Evolutionary conservation across 2,329 filamentous ascomycete species (phyloP).

Genomic region (Cladosporium velox): DNA sequence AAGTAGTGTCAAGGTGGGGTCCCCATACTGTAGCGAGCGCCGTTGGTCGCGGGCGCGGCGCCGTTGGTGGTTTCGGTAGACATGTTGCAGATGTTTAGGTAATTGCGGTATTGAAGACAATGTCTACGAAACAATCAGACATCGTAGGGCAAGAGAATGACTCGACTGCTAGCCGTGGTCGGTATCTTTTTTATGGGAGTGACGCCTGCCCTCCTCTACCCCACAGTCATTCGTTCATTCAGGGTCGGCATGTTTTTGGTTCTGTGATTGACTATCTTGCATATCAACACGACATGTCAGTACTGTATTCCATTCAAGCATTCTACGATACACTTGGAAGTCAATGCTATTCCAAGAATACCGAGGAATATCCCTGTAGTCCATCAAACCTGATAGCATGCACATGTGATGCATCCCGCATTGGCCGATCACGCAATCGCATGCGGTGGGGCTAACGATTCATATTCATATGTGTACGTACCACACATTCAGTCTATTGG

Average conservation of each 20-base stretch:
- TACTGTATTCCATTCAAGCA: neutral
- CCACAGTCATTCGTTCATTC: neutral
- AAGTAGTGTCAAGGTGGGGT: neutral
- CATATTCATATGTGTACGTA: neutral
- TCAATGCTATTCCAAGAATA: neutral
- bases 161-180: neutral
- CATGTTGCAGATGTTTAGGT: constrained; percentile 7
- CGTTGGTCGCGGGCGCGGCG: constrained; percentile 1
- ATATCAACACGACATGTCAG: neutral
- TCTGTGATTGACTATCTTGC: neutral
- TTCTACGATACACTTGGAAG: neutral
- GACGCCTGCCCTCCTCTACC: constrained; percentile 4
- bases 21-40: constrained; percentile 7
- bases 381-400: neutral
- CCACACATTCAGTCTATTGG: neutral
- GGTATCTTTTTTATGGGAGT: constrained; percentile 11
- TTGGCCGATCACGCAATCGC: neutral
- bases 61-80: neutral
- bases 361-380: neutral
- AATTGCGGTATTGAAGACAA: neutral
- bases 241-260: neutral
- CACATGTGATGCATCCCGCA: neutral
- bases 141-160: neutral
- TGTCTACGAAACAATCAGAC: neutral
- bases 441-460: neutral